Conservation (phyloP, 352 stramenopile genomes). For the Phytophthora multivora region DNA sequence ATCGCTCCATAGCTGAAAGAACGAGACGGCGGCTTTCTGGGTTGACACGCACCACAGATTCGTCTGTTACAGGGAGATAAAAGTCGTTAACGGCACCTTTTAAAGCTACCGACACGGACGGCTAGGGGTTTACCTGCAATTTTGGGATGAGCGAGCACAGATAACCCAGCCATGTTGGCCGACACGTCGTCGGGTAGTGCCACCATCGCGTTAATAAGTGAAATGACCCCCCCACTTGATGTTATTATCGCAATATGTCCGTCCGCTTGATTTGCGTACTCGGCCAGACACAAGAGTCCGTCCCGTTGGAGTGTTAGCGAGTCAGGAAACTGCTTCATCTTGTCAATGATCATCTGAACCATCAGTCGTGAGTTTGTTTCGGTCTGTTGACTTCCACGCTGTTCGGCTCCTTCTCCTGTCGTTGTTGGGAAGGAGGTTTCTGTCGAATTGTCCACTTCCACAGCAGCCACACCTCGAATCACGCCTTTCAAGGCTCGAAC, state of each 20-base stretch:
- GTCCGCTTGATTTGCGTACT: constrained; percentile 33
- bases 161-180: constrained; percentile 54
- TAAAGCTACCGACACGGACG: too few species aligned
- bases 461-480: constrained; percentile 24
- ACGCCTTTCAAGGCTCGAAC: constrained; percentile 53
- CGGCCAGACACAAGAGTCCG: constrained; percentile 48
- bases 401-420: not conserved
- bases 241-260: constrained; percentile 41
- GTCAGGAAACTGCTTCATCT: constrained; percentile 49
- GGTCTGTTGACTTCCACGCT: not conserved
- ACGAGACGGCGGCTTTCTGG: constrained; percentile 58
- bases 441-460: not conserved
- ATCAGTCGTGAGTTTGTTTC: constrained; percentile 12
- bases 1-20: constrained; percentile 60
- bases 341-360: constrained; percentile 44
- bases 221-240: constrained; percentile 46
- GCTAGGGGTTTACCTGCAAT: constrained; percentile 36
- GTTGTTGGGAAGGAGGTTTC: not conserved
- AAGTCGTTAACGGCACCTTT: not conserved
- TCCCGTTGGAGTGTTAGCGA: constrained; percentile 50
- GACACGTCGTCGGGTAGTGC: constrained; percentile 52
- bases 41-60: constrained; percentile 52
- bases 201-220: constrained; percentile 55
- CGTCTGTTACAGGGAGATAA: constrained; percentile 25
- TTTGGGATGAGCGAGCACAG: constrained; percentile 57